Percentiles rank a stretch among this genome's conserved stretches.
These are phyloP conservation scores for Triticum aestivum DNA, from an alignment of 176 grass and related monocot genomes.

Conservation along the genomic window IWGSC_CS_RefSeq_v2.1 NC_057811.1:409730527-409731026, in stretches of 20 bases:
- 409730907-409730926: neutral
- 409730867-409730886: conserved; percentile 36
- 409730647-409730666: neutral
- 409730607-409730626: neutral
- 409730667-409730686: neutral
- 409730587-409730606: neutral
- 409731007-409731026: neutral
- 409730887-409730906: neutral
- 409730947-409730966: neutral
- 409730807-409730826: conserved; percentile 10
- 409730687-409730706: neutral
- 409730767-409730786: neutral
- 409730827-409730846: neutral
- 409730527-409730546: too few species aligned
- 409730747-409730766: conserved; percentile 13
- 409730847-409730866: neutral
- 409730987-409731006: neutral
- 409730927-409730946: conserved; percentile 8
- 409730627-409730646: neutral
- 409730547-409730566: too few species aligned
- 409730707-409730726: neutral
- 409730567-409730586: too few species aligned
- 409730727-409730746: neutral
- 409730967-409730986: conserved; percentile 18
- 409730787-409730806: neutral